Evolutionary conservation across 441 rosid genomes (phyloP), one percentile per base, ranked within the genome.

Genomic region (Jatropha multifida): DNA sequence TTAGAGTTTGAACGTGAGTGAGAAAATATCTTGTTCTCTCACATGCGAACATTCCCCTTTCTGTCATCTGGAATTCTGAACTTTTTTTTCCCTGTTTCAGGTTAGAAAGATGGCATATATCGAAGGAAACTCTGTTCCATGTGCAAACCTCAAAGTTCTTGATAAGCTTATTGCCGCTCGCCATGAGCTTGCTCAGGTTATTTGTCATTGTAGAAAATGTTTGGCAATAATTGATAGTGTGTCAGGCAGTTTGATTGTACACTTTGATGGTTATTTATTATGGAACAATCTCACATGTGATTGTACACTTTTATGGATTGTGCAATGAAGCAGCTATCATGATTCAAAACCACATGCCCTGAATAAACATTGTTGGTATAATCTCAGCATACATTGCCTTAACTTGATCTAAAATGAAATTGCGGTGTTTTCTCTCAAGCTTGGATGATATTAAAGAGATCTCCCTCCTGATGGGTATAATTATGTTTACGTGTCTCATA

Each of bases 121-220:
- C 59, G 69, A 90, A 79, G 99, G 99, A 74, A 92, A 91, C 78
- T 89, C 97, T 62, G 90, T 85, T 60, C 98, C 99, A 7, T 85
- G 44, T 61, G 90, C 97, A 59, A 96, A 96, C 86, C 87, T 84
- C 41, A 78, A 83, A 83, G 96, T 91, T 79, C 96, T 96, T 79
- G 92, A 91, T 76, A 84, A 83, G 81, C 92, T 96, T 76, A 87
- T 90, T 61, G 86, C 89, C 77, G 84, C 96, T 56, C 95, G 97
- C 78, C 92, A 88, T 81, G 97, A 94, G 87, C 93, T 94, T 81
- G 87, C 99, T 12, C 92, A 89, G 94, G 99, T 95, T 85, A 78
- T 72, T 46, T 58, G 69, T 78, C 74, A 66, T 59, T 18, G n/a
- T 56, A 55, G 61, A 14, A 7, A 64, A 55, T 68, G 68, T 60